Evolutionary conservation across 306 rosid species (phyloP).

Genomic region (Fragaria iinumae): DNA sequence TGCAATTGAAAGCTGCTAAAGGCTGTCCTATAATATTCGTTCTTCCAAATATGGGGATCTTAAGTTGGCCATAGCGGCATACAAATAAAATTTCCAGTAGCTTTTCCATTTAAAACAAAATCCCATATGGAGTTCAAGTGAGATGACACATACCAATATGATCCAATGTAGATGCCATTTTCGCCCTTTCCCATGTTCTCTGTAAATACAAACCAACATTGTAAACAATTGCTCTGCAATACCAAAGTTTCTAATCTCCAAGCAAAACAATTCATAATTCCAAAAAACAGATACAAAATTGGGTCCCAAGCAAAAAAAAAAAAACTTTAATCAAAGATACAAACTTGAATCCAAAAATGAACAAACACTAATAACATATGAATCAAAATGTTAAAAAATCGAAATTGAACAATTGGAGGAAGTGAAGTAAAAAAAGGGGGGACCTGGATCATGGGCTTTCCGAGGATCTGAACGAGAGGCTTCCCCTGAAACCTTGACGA

Average conservation of each 20-base stretch:
- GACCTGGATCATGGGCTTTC: constrained; percentile 99
- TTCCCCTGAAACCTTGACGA: constrained; percentile 82
- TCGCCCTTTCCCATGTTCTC: constrained; percentile 99
- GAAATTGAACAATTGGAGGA: background rate
- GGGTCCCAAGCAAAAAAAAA: background rate
- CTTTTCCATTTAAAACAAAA: background rate
- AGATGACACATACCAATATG: constrained; percentile 65
- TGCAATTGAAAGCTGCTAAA: background rate
- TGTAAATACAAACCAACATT: constrained; percentile 34
- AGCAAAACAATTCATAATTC: constrained; percentile 3
- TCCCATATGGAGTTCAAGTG: constrained; percentile 19
- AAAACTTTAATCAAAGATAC: background rate
- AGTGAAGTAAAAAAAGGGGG: background rate
- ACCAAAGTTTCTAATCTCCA: background rate
- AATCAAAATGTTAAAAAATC: background rate
- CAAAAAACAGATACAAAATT: background rate
- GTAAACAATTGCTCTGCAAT: background rate
- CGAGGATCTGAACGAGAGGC: constrained; percentile 86
- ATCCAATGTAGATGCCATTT: constrained; percentile 78
- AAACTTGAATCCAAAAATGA: background rate
- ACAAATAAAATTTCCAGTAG: too few relatives aligned
- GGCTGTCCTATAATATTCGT: background rate
- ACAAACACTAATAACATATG: background rate
- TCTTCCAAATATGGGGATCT: background rate
- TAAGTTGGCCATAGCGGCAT: background rate